Evolutionary conservation across 179 eudicot genomes (phyloP).

Genomic region (Corrigiola litoralis): DNA sequence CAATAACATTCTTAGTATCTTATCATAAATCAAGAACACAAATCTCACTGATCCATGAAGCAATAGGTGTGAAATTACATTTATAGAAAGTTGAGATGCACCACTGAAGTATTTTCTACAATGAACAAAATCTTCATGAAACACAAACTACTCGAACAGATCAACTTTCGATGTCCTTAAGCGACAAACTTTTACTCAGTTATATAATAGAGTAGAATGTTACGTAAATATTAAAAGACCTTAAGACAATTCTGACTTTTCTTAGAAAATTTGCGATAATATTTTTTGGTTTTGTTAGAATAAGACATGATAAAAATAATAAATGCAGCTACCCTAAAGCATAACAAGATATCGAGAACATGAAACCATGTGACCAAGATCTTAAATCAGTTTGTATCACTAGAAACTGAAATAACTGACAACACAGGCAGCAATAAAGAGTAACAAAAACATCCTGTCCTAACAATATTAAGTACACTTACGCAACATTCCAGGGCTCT

Average conservation of each 20-base stretch:
- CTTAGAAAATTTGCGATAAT: no score
- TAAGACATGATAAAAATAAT: not conserved
- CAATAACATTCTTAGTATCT: not conserved
- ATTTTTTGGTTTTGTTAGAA: not conserved
- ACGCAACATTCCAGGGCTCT: constrained; percentile 99
- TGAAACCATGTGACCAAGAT: not conserved
- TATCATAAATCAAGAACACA: not conserved
- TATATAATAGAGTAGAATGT: no score
- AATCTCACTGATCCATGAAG: no score
- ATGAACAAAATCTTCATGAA: not conserved
- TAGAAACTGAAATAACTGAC: no score
- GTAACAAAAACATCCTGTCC: not conserved
- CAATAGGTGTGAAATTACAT: no score
- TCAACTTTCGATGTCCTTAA: no score
- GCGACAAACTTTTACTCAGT: no score
- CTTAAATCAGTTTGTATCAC: not conserved
- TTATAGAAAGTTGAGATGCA: no score
- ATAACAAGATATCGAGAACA: not conserved
- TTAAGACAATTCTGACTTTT: no score
- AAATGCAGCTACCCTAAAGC: not conserved
- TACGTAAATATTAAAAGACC: no score
- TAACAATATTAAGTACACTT: constrained; percentile 35
- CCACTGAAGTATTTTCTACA: no score
- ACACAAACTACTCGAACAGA: not conserved
- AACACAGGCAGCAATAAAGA: no score